Conservation (phyloP, 129 eudicot species). For the Sambucus nigra region DNA sequence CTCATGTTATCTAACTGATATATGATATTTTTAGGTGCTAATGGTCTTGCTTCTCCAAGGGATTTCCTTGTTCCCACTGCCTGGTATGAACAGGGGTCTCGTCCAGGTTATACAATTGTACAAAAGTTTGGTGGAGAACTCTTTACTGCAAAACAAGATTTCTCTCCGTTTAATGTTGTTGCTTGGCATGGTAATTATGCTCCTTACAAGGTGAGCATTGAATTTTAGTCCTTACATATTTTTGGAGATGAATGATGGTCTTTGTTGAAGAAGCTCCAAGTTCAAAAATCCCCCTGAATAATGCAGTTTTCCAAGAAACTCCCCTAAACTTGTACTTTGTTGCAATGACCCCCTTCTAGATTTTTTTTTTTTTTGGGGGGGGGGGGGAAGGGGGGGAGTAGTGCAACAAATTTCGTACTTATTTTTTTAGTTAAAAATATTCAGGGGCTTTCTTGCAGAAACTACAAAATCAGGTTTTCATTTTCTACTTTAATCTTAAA, state of each 20-base stretch:
- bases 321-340: background rate
- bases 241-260: background rate
- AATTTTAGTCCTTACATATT: background rate
- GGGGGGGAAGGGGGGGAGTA: too few relatives aligned
- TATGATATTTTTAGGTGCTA: conserved; percentile 54
- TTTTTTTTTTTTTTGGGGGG: too few relatives aligned
- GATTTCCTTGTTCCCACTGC: conserved; percentile 87
- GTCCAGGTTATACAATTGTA: conserved; percentile 65
- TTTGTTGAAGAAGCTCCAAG: background rate
- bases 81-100: conserved; percentile 52
- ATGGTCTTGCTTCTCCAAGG: conserved; percentile 91
- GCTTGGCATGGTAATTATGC: conserved; percentile 99
- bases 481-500: too few relatives aligned
- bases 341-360: too few relatives aligned
- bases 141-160: conserved; percentile 93
- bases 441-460: too few relatives aligned
- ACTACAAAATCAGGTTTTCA: too few relatives aligned
- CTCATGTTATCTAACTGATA: conserved; percentile 1
- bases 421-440: too few relatives aligned
- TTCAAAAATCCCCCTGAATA: too few relatives aligned
- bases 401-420: too few relatives aligned
- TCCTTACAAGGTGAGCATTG: conserved; percentile 67
- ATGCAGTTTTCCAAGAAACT: background rate
- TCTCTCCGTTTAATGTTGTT: conserved; percentile 94
- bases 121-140: conserved; percentile 97